Percentiles rank a stretch among this genome's conserved stretches.
Evolutionary conservation across 352 stramenopile genomes (phyloP).

Genomic region (Phytophthora parvispora): DNA sequence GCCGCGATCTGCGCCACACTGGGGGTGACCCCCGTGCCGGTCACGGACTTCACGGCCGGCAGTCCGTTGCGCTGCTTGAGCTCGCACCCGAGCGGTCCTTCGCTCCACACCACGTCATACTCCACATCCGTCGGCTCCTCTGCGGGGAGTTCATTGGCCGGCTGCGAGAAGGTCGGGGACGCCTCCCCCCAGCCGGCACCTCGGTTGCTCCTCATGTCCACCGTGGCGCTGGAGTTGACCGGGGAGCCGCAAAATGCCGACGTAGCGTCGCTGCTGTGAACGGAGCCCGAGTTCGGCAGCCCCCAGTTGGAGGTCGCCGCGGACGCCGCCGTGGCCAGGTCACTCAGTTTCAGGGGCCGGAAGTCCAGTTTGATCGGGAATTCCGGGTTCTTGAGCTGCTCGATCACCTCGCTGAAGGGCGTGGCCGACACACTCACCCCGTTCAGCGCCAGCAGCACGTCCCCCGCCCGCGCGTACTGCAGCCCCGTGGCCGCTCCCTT

Average conservation of each 20-base stretch:
- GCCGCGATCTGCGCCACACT: slow-evolving; percentile 77
- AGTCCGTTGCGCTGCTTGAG: slow-evolving; percentile 79
- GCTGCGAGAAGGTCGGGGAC: slow-evolving; percentile 24
- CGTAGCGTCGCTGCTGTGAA: slow-evolving; percentile 41
- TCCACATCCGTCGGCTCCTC: slow-evolving; percentile 52
- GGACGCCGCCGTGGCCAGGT: slow-evolving; percentile 33
- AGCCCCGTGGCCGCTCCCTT: slow-evolving; percentile 68
- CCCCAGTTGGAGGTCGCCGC: slow-evolving; percentile 26
- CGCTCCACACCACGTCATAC: slow-evolving; percentile 84
- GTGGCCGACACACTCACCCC: slow-evolving; percentile 55
- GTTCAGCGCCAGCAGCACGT: slow-evolving; percentile 83
- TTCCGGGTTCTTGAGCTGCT: slow-evolving; percentile 61
- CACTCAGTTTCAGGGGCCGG: slow-evolving; percentile 59
- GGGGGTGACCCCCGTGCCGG: slow-evolving; percentile 57
- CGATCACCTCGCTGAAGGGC: slow-evolving; percentile 76
- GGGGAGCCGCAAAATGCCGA: slow-evolving; percentile 42
- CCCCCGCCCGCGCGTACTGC: slow-evolving; percentile 72
- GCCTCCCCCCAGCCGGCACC: slow-evolving; percentile 25
- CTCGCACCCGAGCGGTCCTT: slow-evolving; percentile 77
- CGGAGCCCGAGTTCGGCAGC: slow-evolving; percentile 31
- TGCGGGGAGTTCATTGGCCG: slow-evolving; percentile 14
- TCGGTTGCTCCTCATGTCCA: slow-evolving; percentile 38
- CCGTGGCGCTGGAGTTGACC: slow-evolving; percentile 35
- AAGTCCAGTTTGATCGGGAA: slow-evolving; percentile 84
- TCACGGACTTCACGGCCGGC: slow-evolving; percentile 78